Base-by-base conservation (phyloP, 1,284 basidiomycete species). In the Fomitopsis pinicola region DNA sequence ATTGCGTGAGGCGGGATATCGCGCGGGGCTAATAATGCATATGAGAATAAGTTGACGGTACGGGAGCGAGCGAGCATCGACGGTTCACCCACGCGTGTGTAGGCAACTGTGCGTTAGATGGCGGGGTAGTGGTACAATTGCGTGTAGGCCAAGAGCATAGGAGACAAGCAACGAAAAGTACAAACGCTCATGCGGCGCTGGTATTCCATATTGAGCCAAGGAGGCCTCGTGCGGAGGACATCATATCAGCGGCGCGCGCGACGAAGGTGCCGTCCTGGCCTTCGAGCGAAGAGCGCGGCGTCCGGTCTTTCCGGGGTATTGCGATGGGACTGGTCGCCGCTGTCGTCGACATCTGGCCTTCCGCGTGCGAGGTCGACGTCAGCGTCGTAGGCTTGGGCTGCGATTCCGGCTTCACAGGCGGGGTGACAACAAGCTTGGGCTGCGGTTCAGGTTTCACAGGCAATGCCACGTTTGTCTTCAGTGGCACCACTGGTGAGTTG, bases 241-340 rank as follows among this genome's bases (percentile, higher is more conserved):
- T 83, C 35, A 89, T 86, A 57, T 85, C 87, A n/a, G 84, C 86
- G 15, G 88, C 88, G 65, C 87, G 85, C 46, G 81, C 81, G n/a
- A 88, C 84, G 19, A 89, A 79, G 33, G 82, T 82, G 17, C 72
- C 59, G 53, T 66, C 66, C 42, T 70, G 44, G 42, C 62, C 62
- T 36, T 67, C 67, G 45, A 35, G 57, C 52, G 75, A 74, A 67
- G 75, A 60, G 46, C 69, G 55, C 44, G 67, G 58, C 42, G 62
- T 58, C 54, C 69, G 70, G 42, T 45, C 57, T 40, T 42, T 58
- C 40, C 56, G 60, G 2, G 59, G 59, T 14, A 55, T 60, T 8
- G 59, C 33, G 5, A 56, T 35, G n/a, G 59, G 54, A 33, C 50
- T 30, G 3, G 55, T 50, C n/a, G 50, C 15, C 36, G 22, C 22